Evolutionary conservation across 1,284 basidiomycete species (phyloP).

Genomic region (Cronartium quercuum): DNA sequence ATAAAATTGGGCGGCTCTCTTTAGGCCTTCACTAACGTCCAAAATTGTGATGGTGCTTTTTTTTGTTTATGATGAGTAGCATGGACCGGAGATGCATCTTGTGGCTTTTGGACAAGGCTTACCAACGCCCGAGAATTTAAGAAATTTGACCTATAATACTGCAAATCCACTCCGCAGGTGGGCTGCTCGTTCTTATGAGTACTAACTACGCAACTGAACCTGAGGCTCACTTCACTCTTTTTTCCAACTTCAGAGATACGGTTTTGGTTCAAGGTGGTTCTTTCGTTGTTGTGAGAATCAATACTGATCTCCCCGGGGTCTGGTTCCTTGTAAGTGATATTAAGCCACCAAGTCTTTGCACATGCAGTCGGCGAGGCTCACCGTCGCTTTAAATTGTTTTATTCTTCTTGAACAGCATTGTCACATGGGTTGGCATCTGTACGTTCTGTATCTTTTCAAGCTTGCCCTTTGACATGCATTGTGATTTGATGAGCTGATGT

Average conservation of each 20-base stretch:
- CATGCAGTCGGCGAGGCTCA: background rate
- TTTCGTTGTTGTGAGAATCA: constrained; percentile 21
- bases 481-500: background rate
- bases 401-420: constrained; percentile 10
- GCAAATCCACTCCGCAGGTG: constrained; percentile 3
- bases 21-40: too few relatives aligned
- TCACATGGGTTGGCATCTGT: constrained; percentile 37
- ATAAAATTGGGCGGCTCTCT: too few relatives aligned
- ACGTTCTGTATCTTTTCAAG: background rate
- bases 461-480: background rate
- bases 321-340: constrained; percentile 27
- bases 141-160: background rate
- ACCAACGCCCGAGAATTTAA: background rate
- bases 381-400: background rate
- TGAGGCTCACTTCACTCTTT: background rate
- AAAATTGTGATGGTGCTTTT: too few relatives aligned
- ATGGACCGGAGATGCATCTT: constrained; percentile 34
- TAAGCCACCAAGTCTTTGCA: background rate
- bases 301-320: constrained; percentile 25
- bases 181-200: too few relatives aligned
- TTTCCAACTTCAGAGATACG: constrained; percentile 15
- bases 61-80: too few relatives aligned
- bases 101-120: constrained; percentile 19
- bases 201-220: too few relatives aligned
- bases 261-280: constrained; percentile 13